Conservation (phyloP, 257 asterid species). For the Lycium barbarum region DNA sequence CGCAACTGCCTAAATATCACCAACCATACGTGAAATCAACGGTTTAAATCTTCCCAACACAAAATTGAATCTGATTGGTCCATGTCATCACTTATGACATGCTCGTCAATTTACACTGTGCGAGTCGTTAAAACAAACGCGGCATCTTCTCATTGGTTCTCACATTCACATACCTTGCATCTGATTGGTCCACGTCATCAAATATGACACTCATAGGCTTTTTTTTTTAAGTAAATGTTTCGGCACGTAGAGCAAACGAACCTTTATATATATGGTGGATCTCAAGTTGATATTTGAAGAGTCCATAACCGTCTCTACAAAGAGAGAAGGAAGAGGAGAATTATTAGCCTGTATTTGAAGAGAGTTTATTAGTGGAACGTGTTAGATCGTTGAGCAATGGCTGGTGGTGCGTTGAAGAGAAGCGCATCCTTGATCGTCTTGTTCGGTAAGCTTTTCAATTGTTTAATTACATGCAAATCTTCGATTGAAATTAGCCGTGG, state of each 20-base stretch:
- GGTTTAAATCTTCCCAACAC: slow-evolving; percentile 45
- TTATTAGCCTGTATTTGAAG: not conserved
- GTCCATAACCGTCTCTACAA: not conserved
- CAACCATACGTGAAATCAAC: not conserved
- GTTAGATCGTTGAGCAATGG: slow-evolving; percentile 44
- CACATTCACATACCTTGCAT: not conserved
- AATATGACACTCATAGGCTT: not conserved
- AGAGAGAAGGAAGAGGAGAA: not conserved
- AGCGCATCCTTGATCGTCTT: slow-evolving; percentile 55
- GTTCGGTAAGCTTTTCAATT: slow-evolving; percentile 49
- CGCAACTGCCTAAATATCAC: too few species aligned
- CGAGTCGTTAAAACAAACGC: too few species aligned
- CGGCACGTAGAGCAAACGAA: slow-evolving; percentile 20
- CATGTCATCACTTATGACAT: not conserved
- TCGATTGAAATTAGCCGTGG: too few species aligned
- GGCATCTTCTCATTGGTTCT: not conserved
- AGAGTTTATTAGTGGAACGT: not conserved
- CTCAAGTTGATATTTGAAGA: not conserved
- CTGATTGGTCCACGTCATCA: slow-evolving; percentile 68
- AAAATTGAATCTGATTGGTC: slow-evolving; percentile 28
- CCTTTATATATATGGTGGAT: not conserved
- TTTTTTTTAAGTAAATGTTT: too few species aligned
- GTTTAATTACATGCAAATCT: not conserved
- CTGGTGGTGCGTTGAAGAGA: slow-evolving; percentile 53
- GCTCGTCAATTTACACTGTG: too few species aligned